Conservation (phyloP, 495 filamentous ascomycete genomes). For the Daldinia caldariorum region DNA sequence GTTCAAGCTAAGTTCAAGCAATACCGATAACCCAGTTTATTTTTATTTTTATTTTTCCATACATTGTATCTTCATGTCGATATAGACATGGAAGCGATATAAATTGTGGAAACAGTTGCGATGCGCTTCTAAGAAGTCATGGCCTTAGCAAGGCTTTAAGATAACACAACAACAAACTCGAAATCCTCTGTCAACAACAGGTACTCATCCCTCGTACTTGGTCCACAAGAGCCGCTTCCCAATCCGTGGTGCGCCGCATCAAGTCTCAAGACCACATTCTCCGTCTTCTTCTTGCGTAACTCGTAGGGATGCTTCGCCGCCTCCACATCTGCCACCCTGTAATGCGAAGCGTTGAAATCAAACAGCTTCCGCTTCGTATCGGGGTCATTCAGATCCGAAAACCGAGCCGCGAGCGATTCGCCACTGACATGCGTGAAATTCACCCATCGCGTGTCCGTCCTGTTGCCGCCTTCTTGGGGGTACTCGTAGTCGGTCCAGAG, state of each 20-base stretch:
- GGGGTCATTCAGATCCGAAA: conserved; percentile 33
- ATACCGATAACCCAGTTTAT: no score
- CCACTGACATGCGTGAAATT: conserved; percentile 50
- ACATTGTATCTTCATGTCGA: background rate
- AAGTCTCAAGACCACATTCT: conserved; percentile 64
- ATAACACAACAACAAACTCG: conserved; percentile 44
- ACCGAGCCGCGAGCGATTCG: conserved; percentile 48
- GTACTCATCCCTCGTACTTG: conserved; percentile 64
- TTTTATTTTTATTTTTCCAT: no score
- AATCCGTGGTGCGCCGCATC: conserved; percentile 66
- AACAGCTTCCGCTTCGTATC: conserved; percentile 50
- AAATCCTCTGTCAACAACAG: conserved; percentile 46
- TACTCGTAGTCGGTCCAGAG: conserved; percentile 69
- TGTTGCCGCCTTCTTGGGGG: conserved; percentile 71
- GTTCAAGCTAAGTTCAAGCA: no score
- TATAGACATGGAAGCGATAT: no score
- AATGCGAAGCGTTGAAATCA: conserved; percentile 64
- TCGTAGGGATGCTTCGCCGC: conserved; percentile 68
- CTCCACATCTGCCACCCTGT: conserved; percentile 59
- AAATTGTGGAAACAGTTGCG: background rate
- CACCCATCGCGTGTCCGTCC: conserved; percentile 67
- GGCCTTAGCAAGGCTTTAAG: background rate
- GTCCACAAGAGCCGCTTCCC: conserved; percentile 71
- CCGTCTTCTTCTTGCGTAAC: conserved; percentile 57
- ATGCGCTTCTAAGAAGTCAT: background rate